Evolutionary conservation across 2,329 filamentous ascomycete genomes (phyloP), one percentile per base, ranked within the genome.

Genomic region (Neopestalotiopsis sp.): DNA sequence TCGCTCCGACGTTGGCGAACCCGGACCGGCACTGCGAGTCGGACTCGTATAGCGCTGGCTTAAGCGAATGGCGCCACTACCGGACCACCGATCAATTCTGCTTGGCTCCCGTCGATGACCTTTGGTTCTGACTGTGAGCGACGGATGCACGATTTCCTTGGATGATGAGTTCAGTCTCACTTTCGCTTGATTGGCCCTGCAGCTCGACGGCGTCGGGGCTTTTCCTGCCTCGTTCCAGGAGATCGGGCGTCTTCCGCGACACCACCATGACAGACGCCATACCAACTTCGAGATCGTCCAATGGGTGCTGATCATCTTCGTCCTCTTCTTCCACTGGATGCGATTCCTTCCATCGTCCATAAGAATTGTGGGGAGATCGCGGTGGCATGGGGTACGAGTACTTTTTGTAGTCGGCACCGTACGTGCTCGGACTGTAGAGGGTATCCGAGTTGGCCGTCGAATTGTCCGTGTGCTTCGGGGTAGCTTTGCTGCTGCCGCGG

Each of bases 151-250:
- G 59, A 38, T 62, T 38, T 28, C 59, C 59, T 42, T 62, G 59
- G 2, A 62, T 62, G 30, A 62, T 62, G 32, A 62, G 59, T 13
- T 62, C 59, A 14, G 30, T 62, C 59, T 62, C 59, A 62, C 59
- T 62, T 62, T 62, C 59, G 32, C 59, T 62, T 38, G 59, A 62
- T 59, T 14, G 24, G 57, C 57, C 24, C 57, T 59, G 24, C 24
- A 28, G 24, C 57, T 59, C 57, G 12, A 59, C 17, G 13, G 24
- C 57, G 4, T 59, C 14, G 14, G 30, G 24, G 24, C 57, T 6
- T 17, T 59, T 56, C 17, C 49, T 56, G 49, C 34, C 34, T 38
- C 34, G 34, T 38, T 38, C 34, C 34, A 38, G 1, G 1, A 38
- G 34, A 38, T 38, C 34, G 9, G 49, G 24, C 13, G 17, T 24